Percentiles rank a stretch among this genome's conserved stretches.
Evolutionary conservation across 345 rosid genomes (phyloP).

Genomic region (Brassica juncea): DNA sequence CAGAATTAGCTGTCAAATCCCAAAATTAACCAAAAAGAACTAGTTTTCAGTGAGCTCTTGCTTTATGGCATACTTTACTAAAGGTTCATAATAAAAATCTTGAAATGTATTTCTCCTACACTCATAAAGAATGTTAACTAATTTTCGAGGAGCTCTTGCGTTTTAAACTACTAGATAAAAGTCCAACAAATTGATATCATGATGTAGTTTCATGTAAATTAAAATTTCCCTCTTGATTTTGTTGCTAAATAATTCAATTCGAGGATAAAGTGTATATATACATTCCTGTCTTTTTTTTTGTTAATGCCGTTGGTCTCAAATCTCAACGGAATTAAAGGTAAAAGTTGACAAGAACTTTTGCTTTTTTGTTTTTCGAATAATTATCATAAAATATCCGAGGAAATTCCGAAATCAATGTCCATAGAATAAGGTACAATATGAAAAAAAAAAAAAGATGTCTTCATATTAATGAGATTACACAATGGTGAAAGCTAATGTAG

Average conservation of each 20-base stretch:
- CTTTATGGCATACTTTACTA: conserved; percentile 12
- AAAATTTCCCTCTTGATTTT: background rate
- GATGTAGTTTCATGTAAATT: background rate
- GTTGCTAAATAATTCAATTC: conserved; percentile 1
- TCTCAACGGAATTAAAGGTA: conserved; percentile 32
- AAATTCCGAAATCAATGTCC: conserved; percentile 35
- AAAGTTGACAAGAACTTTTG: conserved; percentile 29
- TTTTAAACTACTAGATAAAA: background rate
- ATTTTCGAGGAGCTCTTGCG: background rate
- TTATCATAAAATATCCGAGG: conserved; percentile 11
- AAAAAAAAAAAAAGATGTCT: background rate
- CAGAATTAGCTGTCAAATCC: conserved; percentile 1
- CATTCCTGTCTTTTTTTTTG: background rate
- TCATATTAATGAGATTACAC: conserved; percentile 26
- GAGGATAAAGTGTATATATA: background rate
- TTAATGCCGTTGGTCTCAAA: conserved; percentile 25
- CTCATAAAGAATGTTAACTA: background rate
- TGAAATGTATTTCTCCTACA: background rate
- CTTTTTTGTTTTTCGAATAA: conserved; percentile 5
- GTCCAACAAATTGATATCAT: background rate
- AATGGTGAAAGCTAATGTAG: conserved; percentile 11
- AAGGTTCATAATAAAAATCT: background rate
- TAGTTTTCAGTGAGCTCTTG: conserved; percentile 33
- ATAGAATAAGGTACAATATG: conserved; percentile 28
- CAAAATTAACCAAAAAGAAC: conserved; percentile 15